These are phyloP conservation scores for Trichosporon inkin DNA, from an alignment of 1,284 basidiomycete genomes.

Conservation along the genomic window DNA sequence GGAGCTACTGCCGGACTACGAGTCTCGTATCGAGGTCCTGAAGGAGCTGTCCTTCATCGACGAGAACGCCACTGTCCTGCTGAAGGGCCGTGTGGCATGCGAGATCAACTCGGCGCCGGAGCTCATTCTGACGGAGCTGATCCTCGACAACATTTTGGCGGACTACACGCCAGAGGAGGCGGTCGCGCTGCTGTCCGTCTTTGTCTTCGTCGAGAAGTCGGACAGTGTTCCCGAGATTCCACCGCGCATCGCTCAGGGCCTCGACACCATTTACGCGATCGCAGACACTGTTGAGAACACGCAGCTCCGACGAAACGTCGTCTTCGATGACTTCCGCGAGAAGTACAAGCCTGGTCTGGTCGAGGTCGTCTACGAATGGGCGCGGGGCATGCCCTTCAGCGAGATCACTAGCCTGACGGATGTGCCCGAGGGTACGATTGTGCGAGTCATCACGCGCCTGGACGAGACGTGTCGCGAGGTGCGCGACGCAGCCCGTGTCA, in stretches of 20 bases:
- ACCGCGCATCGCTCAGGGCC: slow-evolving; percentile 64
- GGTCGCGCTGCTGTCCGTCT: slow-evolving; percentile 92
- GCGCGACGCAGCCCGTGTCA: slow-evolving; percentile 91
- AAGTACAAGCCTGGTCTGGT: slow-evolving; percentile 82
- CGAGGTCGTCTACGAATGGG: slow-evolving; percentile 98
- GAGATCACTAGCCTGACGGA: slow-evolving; percentile 91
- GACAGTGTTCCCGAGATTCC: slow-evolving; percentile 77
- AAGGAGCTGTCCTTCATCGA: slow-evolving; percentile 90
- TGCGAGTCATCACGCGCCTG: slow-evolving; percentile 88
- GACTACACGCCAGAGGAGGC: slow-evolving; percentile 90
- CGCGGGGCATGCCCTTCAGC: slow-evolving; percentile 94
- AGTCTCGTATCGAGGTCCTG: slow-evolving; percentile 85
- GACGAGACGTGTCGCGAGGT: slow-evolving; percentile 98
- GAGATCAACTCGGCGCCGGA: slow-evolving; percentile 99
- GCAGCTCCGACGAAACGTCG: slow-evolving; percentile 73
- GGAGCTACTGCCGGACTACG: slow-evolving; percentile 94
- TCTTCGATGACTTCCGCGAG: slow-evolving; percentile 68
- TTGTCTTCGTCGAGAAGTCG: slow-evolving; percentile 97
- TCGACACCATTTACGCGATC: slow-evolving; percentile 71
- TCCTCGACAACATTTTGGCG: slow-evolving; percentile 89
- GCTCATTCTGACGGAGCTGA: slow-evolving; percentile 91
- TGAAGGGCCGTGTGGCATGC: slow-evolving; percentile 97
- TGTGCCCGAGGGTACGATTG: slow-evolving; percentile 94
- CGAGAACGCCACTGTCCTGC: slow-evolving; percentile 84
- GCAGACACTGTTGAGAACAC: slow-evolving; percentile 76